Conservation (phyloP, 805 yeast species). For the Yarrowia bubula region DNA sequence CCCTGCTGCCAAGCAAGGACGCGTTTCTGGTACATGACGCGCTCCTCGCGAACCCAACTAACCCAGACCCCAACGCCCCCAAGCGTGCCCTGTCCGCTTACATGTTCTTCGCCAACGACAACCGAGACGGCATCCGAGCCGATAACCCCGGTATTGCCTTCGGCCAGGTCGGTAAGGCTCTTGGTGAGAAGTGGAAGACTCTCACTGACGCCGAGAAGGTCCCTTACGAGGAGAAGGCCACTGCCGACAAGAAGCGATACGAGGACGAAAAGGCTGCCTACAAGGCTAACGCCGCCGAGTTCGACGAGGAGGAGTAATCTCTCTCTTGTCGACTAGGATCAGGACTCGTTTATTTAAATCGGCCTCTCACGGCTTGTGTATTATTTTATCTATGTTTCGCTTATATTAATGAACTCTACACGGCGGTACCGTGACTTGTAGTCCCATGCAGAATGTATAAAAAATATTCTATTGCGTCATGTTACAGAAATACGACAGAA, state of each 20-base stretch:
- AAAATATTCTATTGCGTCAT: too few relatives aligned
- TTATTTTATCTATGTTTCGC: slow-evolving; percentile 26
- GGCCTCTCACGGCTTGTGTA: slow-evolving; percentile 23
- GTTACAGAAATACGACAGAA: too few relatives aligned
- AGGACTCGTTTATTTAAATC: slow-evolving; percentile 19
- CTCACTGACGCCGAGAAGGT: slow-evolving; percentile 74
- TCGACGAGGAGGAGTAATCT: slow-evolving; percentile 35
- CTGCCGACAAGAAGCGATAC: slow-evolving; percentile 94
- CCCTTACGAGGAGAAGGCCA: slow-evolving; percentile 93
- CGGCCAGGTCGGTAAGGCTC: slow-evolving; percentile 87
- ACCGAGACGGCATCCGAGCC: slow-evolving; percentile 91
- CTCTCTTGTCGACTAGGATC: slow-evolving; percentile 10
- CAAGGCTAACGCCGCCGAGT: slow-evolving; percentile 43
- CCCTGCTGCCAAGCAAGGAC: neutral
- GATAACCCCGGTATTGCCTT: slow-evolving; percentile 96
- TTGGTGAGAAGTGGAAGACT: slow-evolving; percentile 97
- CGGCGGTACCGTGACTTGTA: neutral
- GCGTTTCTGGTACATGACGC: neutral
- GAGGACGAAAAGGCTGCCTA: slow-evolving; percentile 88
- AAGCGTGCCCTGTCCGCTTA: slow-evolving; percentile 97
- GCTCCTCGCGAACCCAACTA: neutral
- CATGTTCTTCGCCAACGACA: slow-evolving; percentile 98
- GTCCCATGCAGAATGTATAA: neutral
- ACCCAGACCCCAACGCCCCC: slow-evolving; percentile 77
- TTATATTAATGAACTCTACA: slow-evolving; percentile 17